Conservation (phyloP, 495 filamentous ascomycete species). For the Aspergillus bridgeri region DNA sequence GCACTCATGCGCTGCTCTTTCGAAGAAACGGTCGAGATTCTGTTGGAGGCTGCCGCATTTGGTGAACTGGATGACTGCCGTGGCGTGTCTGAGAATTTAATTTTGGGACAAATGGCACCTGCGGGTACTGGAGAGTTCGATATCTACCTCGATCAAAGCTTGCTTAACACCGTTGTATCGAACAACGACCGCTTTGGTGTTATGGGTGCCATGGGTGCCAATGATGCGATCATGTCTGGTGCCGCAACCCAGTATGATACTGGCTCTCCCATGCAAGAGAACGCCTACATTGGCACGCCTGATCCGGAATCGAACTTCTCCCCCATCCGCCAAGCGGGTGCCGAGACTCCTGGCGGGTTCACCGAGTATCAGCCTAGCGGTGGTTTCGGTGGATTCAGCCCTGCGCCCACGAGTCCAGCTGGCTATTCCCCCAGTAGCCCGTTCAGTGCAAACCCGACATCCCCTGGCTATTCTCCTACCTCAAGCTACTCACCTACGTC, state of each 20-base stretch:
- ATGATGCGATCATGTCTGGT: conserved; percentile 65
- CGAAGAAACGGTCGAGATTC: conserved; percentile 98
- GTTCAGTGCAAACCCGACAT: conserved; percentile 74
- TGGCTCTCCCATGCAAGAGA: conserved; percentile 81
- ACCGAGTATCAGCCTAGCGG: conserved; percentile 54
- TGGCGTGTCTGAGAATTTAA: conserved; percentile 97
- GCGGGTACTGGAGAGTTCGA: conserved; percentile 96
- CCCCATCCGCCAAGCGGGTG: conserved; percentile 73
- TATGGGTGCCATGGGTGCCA: conserved; percentile 70
- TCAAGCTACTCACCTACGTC: conserved; percentile 65
- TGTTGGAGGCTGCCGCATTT: conserved; percentile 87
- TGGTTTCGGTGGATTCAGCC: conserved; percentile 58
- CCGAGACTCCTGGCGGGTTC: conserved; percentile 75
- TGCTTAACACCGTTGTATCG: conserved; percentile 91
- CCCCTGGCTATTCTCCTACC: conserved; percentile 71
- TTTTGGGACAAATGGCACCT: conserved; percentile 94
- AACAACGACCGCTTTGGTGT: conserved; percentile 80
- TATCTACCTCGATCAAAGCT: conserved; percentile 84
- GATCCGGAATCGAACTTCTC: conserved; percentile 84
- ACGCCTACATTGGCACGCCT: conserved; percentile 68
- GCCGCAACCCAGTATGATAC: conserved; percentile 93
- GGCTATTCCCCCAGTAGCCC: conserved; percentile 70
- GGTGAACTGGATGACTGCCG: conserved; percentile 97
- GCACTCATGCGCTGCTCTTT: conserved; percentile 99
- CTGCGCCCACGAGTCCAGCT: conserved; percentile 65